A percentile compares a stretch with the other conserved stretches of the same genome.
phyloP scores from a whole-genome alignment of 106 monocot species.

The Iris macrosiphon region DNA sequence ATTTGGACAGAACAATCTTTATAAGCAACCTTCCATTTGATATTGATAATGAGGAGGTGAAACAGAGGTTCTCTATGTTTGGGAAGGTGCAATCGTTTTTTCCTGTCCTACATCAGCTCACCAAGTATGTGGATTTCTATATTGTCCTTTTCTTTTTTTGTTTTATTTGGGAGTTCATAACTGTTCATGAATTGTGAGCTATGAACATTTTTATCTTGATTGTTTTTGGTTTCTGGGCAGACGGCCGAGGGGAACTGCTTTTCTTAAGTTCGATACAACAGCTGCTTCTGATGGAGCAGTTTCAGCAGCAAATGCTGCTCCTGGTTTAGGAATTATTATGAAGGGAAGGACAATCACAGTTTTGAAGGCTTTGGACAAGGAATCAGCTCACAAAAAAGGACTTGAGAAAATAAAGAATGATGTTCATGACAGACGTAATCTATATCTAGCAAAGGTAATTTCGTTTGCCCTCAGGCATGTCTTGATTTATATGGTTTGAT shows the following conservation, averaged over 20 bases:
- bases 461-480: neutral
- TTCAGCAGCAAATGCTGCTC: slow-evolving; percentile 68
- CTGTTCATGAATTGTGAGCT: too few relatives aligned
- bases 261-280: slow-evolving; percentile 54
- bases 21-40: slow-evolving; percentile 96
- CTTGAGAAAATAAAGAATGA: slow-evolving; percentile 57
- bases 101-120: slow-evolving; percentile 78
- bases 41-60: slow-evolving; percentile 68
- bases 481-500: neutral
- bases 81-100: slow-evolving; percentile 68
- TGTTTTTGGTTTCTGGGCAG: slow-evolving; percentile 22
- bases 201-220: too few relatives aligned
- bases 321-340: slow-evolving; percentile 68
- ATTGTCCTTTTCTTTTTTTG: too few relatives aligned
- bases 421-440: slow-evolving; percentile 73
- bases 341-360: slow-evolving; percentile 72
- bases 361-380: slow-evolving; percentile 73
- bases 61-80: slow-evolving; percentile 74
- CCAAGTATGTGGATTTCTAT: slow-evolving; percentile 79
- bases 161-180: too few relatives aligned
- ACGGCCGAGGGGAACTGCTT: slow-evolving; percentile 84
- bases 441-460: slow-evolving; percentile 79
- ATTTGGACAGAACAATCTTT: slow-evolving; percentile 79
- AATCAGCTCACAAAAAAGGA: slow-evolving; percentile 69
- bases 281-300: slow-evolving; percentile 65